These are phyloP conservation scores for Meyerozyma athensensis DNA, from an alignment of 1,139 yeast genomes.

Conservation along the genomic window DNA sequence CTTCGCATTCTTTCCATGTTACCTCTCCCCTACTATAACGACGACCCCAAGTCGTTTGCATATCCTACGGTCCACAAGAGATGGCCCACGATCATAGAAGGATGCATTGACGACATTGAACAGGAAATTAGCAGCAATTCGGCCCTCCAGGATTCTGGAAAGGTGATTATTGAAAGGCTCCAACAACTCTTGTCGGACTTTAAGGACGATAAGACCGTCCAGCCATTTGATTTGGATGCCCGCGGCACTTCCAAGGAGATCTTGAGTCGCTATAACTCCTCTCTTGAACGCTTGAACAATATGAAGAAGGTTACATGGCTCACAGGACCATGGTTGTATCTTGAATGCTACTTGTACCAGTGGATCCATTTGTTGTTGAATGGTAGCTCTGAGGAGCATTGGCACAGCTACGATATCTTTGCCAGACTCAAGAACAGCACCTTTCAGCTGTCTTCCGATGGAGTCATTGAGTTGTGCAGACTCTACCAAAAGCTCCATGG, in stretches of 20 bases:
- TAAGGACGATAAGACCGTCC: conserved; percentile 33
- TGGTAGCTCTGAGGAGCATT: conserved; percentile 22
- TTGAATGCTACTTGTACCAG: conserved; percentile 84
- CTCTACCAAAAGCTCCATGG: conserved; percentile 45
- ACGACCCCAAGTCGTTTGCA: conserved; percentile 76
- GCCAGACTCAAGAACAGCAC: conserved; percentile 64
- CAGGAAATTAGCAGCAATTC: conserved; percentile 13
- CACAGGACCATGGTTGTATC: conserved; percentile 87
- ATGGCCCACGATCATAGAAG: conserved; percentile 81
- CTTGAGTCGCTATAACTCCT: conserved; percentile 49
- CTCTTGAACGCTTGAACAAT: conserved; percentile 26
- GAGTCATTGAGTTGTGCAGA: conserved; percentile 77
- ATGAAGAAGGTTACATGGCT: conserved; percentile 55
- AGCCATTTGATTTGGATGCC: conserved; percentile 27
- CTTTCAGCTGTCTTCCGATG: conserved; percentile 68
- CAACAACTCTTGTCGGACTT: conserved; percentile 33
- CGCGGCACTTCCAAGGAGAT: conserved; percentile 31
- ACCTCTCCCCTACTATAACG: conserved; percentile 53
- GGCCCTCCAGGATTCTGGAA: conserved; percentile 26
- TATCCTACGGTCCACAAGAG: conserved; percentile 70
- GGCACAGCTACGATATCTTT: conserved; percentile 71
- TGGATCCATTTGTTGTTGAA: conserved; percentile 47
- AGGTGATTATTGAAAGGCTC: conserved; percentile 31
- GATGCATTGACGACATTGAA: conserved; percentile 58
- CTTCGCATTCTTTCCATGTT: conserved; percentile 9